Evolutionary conservation across 768 basidiomycete species (phyloP), one percentile per base, ranked within the genome.

Genomic region (Kondoa subrosea): DNA sequence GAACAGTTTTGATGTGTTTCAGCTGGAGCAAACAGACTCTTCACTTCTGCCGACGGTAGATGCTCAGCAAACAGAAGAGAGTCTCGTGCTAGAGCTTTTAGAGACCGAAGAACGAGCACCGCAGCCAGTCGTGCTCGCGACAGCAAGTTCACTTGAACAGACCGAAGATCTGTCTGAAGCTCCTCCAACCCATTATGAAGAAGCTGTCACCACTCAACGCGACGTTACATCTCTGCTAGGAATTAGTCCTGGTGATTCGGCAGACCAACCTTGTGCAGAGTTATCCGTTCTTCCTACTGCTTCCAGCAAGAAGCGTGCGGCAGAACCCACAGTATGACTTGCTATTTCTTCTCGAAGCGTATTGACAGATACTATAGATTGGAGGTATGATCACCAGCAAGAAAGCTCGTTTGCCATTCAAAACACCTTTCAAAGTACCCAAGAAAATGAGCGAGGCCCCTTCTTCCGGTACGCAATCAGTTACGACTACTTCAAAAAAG

Each of bases 371-470:
- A 31, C 25, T 26, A 32, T 32, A 63, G 61, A 63, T 63, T 63
- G 61, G 61, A 27, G 61, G 61, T 15, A 3, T 63, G 61, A 27
- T 63, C 2, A 32, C 61, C 3, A 63, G 33, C 61, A 63, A 63
- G n/a, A 63, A 63, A 63, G 61, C 29, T n/a, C 61, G 61, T 12
- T 32, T 31, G 61, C 61, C 16, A 31, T 63, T 63, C 61, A 63
- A 63, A 32, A 16, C 61, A 12, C 61, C 61, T 31, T 15, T 63
- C 40, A 50, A 50, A 50, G 40, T 21, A 21, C 40, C 40, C 40
- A 50, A 50, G 40, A 8, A 50, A 21, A 8, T 50, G 40, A 50
- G 21, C 40, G 12, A 21, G 12, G 8, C 21, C 8, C 40, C 40
- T 50, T 21, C 12, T 50, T 21, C 21, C 8, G 12, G 40, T 8